A percentile compares a stretch with the other conserved stretches of the same genome.
Conservation (phyloP, 192 early-diverging fungal genomes). For the Backusella sp. region DNA sequence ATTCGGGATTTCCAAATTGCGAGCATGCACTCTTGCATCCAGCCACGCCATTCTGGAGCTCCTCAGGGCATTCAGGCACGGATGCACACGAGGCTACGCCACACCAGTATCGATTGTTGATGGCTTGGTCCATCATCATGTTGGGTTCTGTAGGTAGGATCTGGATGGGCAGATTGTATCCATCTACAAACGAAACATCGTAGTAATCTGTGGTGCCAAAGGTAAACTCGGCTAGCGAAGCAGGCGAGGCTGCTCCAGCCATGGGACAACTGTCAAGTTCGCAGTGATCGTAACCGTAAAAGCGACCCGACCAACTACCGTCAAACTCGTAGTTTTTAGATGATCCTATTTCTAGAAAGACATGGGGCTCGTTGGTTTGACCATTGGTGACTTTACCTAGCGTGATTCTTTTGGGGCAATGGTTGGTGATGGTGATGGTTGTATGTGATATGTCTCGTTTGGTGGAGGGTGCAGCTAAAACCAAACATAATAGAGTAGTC, state of each 20-base stretch:
- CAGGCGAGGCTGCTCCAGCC: conserved; percentile 10
- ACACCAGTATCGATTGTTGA: conserved; percentile 6
- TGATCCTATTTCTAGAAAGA: background rate
- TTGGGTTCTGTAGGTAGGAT: conserved; percentile 14
- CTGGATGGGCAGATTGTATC: conserved; percentile 30
- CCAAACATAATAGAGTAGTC: background rate
- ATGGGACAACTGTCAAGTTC: background rate
- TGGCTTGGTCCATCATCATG: background rate
- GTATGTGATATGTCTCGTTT: background rate
- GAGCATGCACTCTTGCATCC: conserved; percentile 32
- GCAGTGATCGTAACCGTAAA: background rate
- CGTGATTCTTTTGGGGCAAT: conserved; percentile 10
- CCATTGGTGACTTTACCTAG: conserved; percentile 12
- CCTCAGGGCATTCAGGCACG: conserved; percentile 24
- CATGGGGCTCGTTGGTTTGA: background rate
- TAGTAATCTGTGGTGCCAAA: conserved; percentile 24
- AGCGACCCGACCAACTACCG: conserved; percentile 8
- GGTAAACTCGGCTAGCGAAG: conserved; percentile 34
- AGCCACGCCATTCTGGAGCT: background rate
- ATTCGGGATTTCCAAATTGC: conserved; percentile 3
- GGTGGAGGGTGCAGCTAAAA: background rate
- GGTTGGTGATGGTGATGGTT: background rate
- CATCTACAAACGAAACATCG: conserved; percentile 37
- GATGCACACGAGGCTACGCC: background rate
- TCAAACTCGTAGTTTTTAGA: background rate